Evolutionary conservation across 345 rosid genomes (phyloP), one percentile per base, ranked within the genome.

Genomic region (Geranium rotundifolium): DNA sequence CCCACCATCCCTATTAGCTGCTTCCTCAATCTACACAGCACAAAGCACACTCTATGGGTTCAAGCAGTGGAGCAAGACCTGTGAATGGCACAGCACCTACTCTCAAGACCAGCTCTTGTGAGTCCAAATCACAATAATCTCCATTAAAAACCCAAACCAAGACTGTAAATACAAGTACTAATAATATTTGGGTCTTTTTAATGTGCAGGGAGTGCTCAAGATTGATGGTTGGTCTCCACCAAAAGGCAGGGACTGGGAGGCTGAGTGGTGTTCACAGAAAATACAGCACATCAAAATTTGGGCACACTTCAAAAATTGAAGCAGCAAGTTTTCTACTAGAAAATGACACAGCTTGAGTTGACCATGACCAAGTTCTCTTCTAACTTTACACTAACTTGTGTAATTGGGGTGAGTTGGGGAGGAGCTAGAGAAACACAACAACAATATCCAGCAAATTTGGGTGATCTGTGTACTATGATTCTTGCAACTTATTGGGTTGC

Each of bases 191-290:
- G 52, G 19, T 7, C 31, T 16, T 5, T n/a, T 5, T 59, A 7
- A 20, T 13, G 65, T 64, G 72, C 84, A 91, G 97, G 65, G 96
- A 85, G 69, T 89, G 98, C 65, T 81, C 85, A 57, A 77, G 74
- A 70, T 66, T 79, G 73, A 78, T 91, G 79, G 95, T 79, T 54
- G 77, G 80, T 37, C 74, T 79, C 57, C 98, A 91, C 67, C 70
- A 80, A 66, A 83, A 57, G 62, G 95, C 96, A 23, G 86, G 75
- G 29, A 71, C 69, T 0, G 99, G 96, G 61, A 92, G 76, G 61
- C 79, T 92, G 19, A 92, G 90, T 14, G 98, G 93, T 37, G 99
- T 86, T 17, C 71, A 87, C 75, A 86, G 96, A 63, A 90, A 92
- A 75, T 90, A 92, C 76, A 69, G 67, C 63, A 62, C 91, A 58